Percentiles rank a stretch among this genome's conserved stretches.
phyloP scores from a whole-genome alignment of 768 basidiomycete species.

The Rhizopogon salebrosus region DNA sequence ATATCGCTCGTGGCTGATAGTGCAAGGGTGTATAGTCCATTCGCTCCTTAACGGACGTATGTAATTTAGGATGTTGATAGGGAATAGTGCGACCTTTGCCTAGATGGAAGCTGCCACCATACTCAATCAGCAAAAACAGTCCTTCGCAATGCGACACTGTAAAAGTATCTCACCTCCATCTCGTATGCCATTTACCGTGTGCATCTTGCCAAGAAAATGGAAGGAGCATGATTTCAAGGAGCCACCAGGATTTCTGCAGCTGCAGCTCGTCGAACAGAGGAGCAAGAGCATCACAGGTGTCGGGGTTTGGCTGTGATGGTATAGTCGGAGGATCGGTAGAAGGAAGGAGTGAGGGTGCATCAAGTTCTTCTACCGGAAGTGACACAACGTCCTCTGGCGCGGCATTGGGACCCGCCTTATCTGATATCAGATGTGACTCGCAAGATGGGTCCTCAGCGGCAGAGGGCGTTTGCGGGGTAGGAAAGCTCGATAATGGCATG shows the following conservation, averaged over 20 bases:
- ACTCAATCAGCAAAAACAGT: background rate
- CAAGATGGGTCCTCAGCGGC: background rate
- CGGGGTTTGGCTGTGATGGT: conserved; percentile 2
- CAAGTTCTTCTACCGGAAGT: background rate
- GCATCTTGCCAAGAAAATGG: conserved; percentile 52
- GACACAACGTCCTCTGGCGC: background rate
- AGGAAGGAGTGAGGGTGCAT: background rate
- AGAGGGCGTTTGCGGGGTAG: conserved; percentile 8
- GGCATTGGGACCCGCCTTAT: background rate
- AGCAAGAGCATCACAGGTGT: conserved; percentile 33
- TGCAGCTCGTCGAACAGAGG: conserved; percentile 51
- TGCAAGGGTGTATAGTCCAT: conserved; percentile 41
- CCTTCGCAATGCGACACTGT: background rate
- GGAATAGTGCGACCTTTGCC: conserved; percentile 53
- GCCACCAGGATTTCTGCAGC: conserved; percentile 51
- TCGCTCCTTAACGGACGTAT: conserved; percentile 56
- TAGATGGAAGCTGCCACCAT: conserved; percentile 32
- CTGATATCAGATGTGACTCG: background rate
- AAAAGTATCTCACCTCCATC: conserved; percentile 44
- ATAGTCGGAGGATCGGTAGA: background rate
- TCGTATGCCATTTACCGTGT: conserved; percentile 47
- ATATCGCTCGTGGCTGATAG: conserved; percentile 57
- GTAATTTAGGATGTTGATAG: conserved; percentile 48
- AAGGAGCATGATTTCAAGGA: conserved; percentile 63
- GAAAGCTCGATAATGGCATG: conserved; percentile 20